These are phyloP conservation scores for Zopfochytrium polystomum DNA, from an alignment of 371 early-diverging fungal genomes.

Conservation along the genomic window DNA sequence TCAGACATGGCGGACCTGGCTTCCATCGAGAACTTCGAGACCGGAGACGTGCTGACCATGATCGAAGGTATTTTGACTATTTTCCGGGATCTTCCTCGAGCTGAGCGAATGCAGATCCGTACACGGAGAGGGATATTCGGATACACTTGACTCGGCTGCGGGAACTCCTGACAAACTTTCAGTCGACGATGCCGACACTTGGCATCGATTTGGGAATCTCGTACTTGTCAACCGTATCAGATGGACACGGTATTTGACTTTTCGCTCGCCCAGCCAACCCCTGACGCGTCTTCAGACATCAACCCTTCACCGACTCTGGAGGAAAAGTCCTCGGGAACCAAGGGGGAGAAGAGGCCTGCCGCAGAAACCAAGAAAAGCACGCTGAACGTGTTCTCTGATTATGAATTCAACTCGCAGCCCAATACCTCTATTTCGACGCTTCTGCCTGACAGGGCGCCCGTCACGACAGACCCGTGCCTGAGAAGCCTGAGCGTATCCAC, in stretches of 20 bases:
- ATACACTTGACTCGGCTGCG: conserved; percentile 83
- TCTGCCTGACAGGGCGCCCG: conserved; percentile 4
- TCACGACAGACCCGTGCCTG: conserved; percentile 34
- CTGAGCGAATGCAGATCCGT: conserved; percentile 52
- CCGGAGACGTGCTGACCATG: conserved; percentile 63
- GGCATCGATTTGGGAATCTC: conserved; percentile 75
- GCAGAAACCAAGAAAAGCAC: background rate
- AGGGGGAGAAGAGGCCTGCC: background rate
- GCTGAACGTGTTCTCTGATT: conserved; percentile 5
- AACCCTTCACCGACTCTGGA: background rate
- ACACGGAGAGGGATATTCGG: conserved; percentile 87
- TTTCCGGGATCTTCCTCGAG: background rate
- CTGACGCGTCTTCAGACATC: conserved; percentile 6
- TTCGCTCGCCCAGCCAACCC: background rate
- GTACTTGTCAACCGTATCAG: conserved; percentile 66
- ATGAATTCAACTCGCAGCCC: background rate
- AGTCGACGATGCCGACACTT: conserved; percentile 61
- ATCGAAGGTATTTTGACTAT: conserved; percentile 59
- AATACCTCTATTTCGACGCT: background rate
- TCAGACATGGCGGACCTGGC: conserved; percentile 72
- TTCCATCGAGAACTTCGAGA: conserved; percentile 70
- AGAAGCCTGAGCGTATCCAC: conserved; percentile 74
- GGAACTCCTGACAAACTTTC: conserved; percentile 77
- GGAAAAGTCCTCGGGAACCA: conserved; percentile 19
- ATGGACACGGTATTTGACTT: conserved; percentile 52